Evolutionary conservation across 257 asterid species (phyloP), one percentile per base, ranked within the genome.

Genomic region (Sherardia arvensis): DNA sequence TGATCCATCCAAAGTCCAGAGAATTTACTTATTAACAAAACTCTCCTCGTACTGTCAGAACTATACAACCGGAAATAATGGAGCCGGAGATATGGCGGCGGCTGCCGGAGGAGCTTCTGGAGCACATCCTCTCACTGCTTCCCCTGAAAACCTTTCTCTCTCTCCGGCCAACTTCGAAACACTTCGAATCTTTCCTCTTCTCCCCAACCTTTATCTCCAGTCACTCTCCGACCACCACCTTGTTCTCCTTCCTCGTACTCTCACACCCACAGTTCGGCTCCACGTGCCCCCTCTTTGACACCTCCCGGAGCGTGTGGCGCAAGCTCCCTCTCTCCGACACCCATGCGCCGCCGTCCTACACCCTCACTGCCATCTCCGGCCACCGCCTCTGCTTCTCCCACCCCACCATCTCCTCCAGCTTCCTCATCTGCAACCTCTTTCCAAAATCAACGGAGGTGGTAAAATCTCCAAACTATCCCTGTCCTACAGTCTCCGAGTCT

Each of bases 121-220:
- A 84, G 23, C 74, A 59, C 8, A 67, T 87, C 3, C 88, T 87
- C 27, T 79, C 90, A 22, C 79, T 87, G 66, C 71, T 87, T 1
- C 95, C 95, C 6, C 69, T 84, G 27, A 84, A 87, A 63, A 62
- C 83, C 3, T 76, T 84, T 74, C 76, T 87, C 68, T 62, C 66
- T 60, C 85, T 87, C 66, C 69, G 81, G 61, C 78, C 92, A 66
- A 87, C 92, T 65, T 84, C 84, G 74, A 87, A 78, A 64, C 84
- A 72, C 70, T 82, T 87, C 85, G 74, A 74, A 29, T 77, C 90
- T 33, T 83, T 87, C 18, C 67, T 82, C 7, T 80, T 60, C 74
- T 74, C 90, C 4, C 90, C 90, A 3, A 14, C 34, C 61, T 87
- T 87, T 74, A 36, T 82, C 11, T 78, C 95, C 61, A 80, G 68